Evolutionary conservation across 140 eudicot species (phyloP).

Genomic region (Anethum foeniculum): DNA sequence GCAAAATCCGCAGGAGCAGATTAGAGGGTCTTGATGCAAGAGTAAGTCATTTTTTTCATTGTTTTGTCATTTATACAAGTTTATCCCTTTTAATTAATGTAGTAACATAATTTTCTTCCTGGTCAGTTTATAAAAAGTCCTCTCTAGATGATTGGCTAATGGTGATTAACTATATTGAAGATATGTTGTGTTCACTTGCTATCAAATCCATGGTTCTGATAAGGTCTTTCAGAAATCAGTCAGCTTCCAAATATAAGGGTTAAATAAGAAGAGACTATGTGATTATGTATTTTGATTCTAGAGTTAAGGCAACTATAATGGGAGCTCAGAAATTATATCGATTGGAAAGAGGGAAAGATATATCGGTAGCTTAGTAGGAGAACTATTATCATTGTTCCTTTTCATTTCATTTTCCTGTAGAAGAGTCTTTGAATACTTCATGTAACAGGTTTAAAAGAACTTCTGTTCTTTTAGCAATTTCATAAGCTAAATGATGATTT

Average conservation of each 20-base stretch:
- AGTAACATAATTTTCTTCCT: background rate
- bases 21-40: conserved; percentile 88
- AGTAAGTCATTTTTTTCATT: conserved; percentile 41
- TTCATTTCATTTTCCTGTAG: background rate
- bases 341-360: background rate
- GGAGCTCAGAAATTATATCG: background rate
- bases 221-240: background rate
- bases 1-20: conserved; percentile 85
- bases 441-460: background rate
- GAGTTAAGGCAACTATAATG: background rate
- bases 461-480: background rate
- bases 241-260: background rate
- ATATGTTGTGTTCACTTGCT: background rate
- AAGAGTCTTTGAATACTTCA: background rate
- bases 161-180: background rate
- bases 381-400: background rate
- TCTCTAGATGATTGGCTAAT: background rate
- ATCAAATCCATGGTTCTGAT: background rate
- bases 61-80: conserved; percentile 5
- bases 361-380: background rate
- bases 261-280: background rate
- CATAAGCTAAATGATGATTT: background rate
- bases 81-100: conserved; percentile 1
- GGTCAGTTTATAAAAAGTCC: background rate
- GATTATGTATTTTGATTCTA: background rate